Base-by-base conservation (phyloP, 345 rosid species). In the Gynandropsis gynandra region DNA sequence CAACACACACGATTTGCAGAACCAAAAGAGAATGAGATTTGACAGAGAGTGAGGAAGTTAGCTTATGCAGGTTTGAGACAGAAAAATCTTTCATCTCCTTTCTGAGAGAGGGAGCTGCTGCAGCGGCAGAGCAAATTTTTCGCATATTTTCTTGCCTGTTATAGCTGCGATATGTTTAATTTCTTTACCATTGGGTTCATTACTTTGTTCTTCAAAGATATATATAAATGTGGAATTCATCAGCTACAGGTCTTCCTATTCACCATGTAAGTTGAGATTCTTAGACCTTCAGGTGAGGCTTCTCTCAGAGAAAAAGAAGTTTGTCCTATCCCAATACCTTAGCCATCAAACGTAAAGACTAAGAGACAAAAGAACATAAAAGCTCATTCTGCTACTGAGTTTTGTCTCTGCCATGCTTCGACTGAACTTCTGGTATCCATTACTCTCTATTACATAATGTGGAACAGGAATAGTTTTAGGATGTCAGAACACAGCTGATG, bases 1-100 rank as follows among this genome's bases (percentile, higher is more conserved):
- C 63, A 72, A 65, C 75, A 74, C 59, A 32, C 16, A 74, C 0
- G 90, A 88, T 53, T 63, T 59, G 52, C 95, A 68, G 36, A 77
- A 41, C 69, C 68, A 83, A 0, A 92, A 92, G 75, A 82, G 88
- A 76, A 76, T 84, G 95, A 92, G 80, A 79, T 73, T 82, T 72
- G 96, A 92, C 50, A 81, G 95, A 58, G 93, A 85, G 66, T 82
- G 78, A 67, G 72, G 85, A 73, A 86, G 85, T 63, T 76, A 74
- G 74, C 39, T n/a, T n/a, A n/a, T n/a, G n/a, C n/a, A n/a, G n/a
- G n/a, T n/a, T n/a, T n/a, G n/a, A 37, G 16, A 43, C 47, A 18
- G 21, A 10, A 39, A 40, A 47, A 46, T 43, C 32, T 59, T 36
- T 59, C 45, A 20, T 48, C 50, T 42, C 59, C 51, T 33, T 56